Evolutionary conservation across 2,329 filamentous ascomycete species (phyloP).

Genomic region (Orbilia ellipsospora): DNA sequence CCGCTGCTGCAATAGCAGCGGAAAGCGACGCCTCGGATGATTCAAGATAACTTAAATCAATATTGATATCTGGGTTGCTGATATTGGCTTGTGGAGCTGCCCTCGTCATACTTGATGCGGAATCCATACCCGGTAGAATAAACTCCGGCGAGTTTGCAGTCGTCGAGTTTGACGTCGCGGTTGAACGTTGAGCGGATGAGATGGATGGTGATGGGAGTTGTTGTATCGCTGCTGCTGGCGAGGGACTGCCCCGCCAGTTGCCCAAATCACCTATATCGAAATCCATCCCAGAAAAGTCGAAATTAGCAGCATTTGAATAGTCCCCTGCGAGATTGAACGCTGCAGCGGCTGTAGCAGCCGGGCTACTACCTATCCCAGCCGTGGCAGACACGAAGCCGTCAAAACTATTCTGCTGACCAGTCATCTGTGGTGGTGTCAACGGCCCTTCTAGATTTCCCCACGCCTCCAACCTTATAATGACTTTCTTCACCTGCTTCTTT

Average conservation of each 20-base stretch:
- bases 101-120: background rate
- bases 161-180: constrained; percentile 9
- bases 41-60: constrained; percentile 33
- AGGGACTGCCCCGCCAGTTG: constrained; percentile 7
- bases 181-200: constrained; percentile 14
- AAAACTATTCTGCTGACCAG: constrained; percentile 15
- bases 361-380: constrained; percentile 1
- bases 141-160: constrained; percentile 41
- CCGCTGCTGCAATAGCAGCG: background rate
- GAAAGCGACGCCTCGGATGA: constrained; percentile 16
- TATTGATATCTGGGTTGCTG: constrained; percentile 30
- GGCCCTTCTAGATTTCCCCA: constrained; percentile 41
- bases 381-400: constrained; percentile 22
- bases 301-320: constrained; percentile 47
- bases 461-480: constrained; percentile 32
- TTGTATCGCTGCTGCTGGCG: background rate
- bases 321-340: constrained; percentile 41
- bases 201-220: constrained; percentile 41
- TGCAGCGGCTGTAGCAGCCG: constrained; percentile 25
- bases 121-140: constrained; percentile 10
- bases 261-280: constrained; percentile 15
- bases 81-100: background rate
- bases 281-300: constrained; percentile 37
- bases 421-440: constrained; percentile 15
- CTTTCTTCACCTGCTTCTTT: constrained; percentile 53